Base-by-base conservation (phyloP, 2,329 filamentous ascomycete species). In the Sporothrix euskadiensis region DNA sequence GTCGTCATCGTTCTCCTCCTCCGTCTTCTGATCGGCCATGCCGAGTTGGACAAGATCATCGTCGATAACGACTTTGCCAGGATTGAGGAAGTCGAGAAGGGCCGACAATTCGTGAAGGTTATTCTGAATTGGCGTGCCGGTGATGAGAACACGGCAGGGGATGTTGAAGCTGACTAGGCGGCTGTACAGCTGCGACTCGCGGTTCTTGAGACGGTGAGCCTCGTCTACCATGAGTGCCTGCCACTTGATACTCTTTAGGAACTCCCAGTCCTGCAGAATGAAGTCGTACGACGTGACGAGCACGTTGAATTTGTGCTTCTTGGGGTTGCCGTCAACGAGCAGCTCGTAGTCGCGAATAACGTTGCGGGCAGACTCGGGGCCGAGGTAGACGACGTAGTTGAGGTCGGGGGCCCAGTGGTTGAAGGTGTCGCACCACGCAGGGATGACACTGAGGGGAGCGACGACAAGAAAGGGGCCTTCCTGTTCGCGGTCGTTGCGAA, bases 231-330 rank as follows among this genome's bases (percentile, higher is more conserved):
- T 94, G 80, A 99, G 90, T 73, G 96, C 96, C 81, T 99, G 96
- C 95, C 96, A 99, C 81, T 97, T 98, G 82, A 99, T 93, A 75
- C 92, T 91, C 74, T 91, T 91, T 52, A 99, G 83, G 79, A 97
- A 97, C 52, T 91, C 85, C 75, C 92, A 90, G 80, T 99, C 96
- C 73, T 90, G 89, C 66, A 98, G 87, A 73, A 98, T 96, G 80
- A 97, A 98, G 82, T 99, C 96, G 80, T 99, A 99, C 0, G 96
- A 98, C 0, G 96, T 99, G 74, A 99, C 89, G 47, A 99, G 87
- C n/a, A 97, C 94, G 78, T 99, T 96, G 86, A 99, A 99, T 81
- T 97, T 98, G 75, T 93, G 92, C 80, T 94, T 94, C 81, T 91
- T 93, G 1, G 92, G 87, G 78, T 97, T 97, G 47, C 92, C 92